Conservation (phyloP, 2,329 filamentous ascomycete genomes). For the Hyphodiscus sp. region DNA sequence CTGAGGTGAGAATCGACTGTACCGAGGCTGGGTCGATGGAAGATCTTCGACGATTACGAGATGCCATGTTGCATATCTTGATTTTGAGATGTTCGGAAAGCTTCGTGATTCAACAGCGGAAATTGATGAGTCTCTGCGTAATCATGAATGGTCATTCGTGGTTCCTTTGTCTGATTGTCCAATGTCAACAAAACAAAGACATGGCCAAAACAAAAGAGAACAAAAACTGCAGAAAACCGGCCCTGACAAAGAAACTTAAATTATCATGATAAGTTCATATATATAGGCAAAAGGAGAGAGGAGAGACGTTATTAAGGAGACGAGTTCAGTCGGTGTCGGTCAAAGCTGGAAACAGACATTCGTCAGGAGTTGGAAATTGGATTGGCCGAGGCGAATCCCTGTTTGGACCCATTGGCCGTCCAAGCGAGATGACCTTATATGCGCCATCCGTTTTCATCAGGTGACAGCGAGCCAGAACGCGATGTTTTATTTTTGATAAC, state of each 20-base stretch:
- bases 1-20: slow-evolving; percentile 27
- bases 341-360: neutral
- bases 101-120: slow-evolving; percentile 17
- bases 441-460: neutral
- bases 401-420: neutral
- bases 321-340: slow-evolving; percentile 6
- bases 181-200: slow-evolving; percentile 23
- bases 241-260: neutral
- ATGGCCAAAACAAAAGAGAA: slow-evolving; percentile 10
- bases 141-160: slow-evolving; percentile 18
- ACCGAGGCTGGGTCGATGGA: slow-evolving; percentile 26
- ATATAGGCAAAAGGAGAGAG: slow-evolving; percentile 6
- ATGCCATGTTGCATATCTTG: slow-evolving; percentile 27
- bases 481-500: neutral
- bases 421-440: neutral
- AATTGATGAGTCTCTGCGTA: slow-evolving; percentile 17
- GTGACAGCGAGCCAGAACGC: neutral
- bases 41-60: slow-evolving; percentile 20
- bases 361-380: neutral
- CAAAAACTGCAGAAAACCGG: slow-evolving; percentile 15
- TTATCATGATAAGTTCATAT: neutral
- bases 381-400: neutral
- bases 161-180: slow-evolving; percentile 14
- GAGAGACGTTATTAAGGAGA: slow-evolving; percentile 1
- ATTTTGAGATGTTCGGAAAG: slow-evolving; percentile 12